A percentile compares a stretch with the other conserved stretches of the same genome.
Conservation (phyloP, 2,329 filamentous ascomycete species). For the Myrmaecium sp. region DNA sequence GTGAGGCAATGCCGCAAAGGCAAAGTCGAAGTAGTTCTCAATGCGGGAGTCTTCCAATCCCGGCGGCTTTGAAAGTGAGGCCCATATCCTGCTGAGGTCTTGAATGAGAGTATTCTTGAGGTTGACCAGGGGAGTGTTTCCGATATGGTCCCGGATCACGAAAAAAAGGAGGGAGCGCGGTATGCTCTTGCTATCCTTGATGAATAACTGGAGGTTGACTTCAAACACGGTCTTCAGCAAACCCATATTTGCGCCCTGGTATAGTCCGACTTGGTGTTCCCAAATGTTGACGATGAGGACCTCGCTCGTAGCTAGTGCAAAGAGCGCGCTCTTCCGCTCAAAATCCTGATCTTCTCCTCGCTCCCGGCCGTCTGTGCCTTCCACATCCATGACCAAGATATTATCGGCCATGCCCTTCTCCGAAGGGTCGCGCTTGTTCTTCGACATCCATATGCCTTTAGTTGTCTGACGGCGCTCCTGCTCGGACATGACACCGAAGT, state of each 20-base stretch:
- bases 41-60: conserved; percentile 80
- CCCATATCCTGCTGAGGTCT: conserved; percentile 85
- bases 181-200: conserved; percentile 82
- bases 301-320: conserved; percentile 92
- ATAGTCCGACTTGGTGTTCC: conserved; percentile 96
- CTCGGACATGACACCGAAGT: conserved; percentile 97
- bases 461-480: conserved; percentile 87
- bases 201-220: conserved; percentile 90
- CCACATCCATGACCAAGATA: conserved; percentile 97
- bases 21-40: conserved; percentile 97
- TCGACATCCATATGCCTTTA: conserved; percentile 99
- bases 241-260: conserved; percentile 98
- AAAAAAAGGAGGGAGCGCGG: conserved; percentile 92
- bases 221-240: conserved; percentile 97
- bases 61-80: conserved; percentile 74
- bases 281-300: conserved; percentile 97
- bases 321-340: conserved; percentile 93
- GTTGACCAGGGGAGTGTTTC: conserved; percentile 77
- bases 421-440: conserved; percentile 55
- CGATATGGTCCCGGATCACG: conserved; percentile 93
- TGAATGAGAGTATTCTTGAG: conserved; percentile 79
- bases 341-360: conserved; percentile 97
- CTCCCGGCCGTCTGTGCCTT: conserved; percentile 92
- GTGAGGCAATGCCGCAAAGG: conserved; percentile 87
- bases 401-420: conserved; percentile 74